Conservation (phyloP, 2,329 filamentous ascomycete genomes). For the Elsinoe batatas region DNA sequence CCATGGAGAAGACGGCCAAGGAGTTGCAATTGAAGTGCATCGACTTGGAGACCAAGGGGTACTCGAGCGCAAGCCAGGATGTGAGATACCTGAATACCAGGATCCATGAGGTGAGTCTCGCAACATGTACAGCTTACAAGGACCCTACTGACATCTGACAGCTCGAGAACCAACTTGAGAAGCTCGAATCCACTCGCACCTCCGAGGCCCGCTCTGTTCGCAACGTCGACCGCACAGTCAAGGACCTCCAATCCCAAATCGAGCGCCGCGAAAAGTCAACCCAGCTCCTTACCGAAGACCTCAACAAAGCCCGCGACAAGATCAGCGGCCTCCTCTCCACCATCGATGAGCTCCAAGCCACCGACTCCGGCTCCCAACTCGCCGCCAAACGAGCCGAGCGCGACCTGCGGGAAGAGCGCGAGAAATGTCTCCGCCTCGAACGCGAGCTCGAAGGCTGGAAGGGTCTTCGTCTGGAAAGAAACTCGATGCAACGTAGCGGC, state of each 20-base stretch:
- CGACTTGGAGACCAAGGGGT: conserved; percentile 93
- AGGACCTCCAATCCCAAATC: conserved; percentile 84
- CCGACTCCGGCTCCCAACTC: conserved; percentile 72
- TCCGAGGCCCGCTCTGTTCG: conserved; percentile 79
- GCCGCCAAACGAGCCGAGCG: conserved; percentile 76
- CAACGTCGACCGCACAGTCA: conserved; percentile 87
- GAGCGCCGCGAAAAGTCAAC: conserved; percentile 81
- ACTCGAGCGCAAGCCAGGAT: conserved; percentile 87
- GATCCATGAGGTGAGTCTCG: conserved; percentile 73
- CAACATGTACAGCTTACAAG: conserved; percentile 17
- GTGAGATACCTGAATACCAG: conserved; percentile 89
- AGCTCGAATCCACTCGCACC: conserved; percentile 66
- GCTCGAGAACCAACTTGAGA: conserved; percentile 60
- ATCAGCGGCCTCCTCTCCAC: conserved; percentile 78
- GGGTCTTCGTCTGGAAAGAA: conserved; percentile 54
- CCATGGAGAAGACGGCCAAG: conserved; percentile 79
- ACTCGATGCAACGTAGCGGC: conserved; percentile 24
- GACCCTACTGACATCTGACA: conserved; percentile 24
- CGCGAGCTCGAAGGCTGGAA: conserved; percentile 81
- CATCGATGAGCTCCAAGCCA: conserved; percentile 88
- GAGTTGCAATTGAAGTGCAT: conserved; percentile 84
- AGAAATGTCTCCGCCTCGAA: conserved; percentile 72
- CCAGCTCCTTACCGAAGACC: conserved; percentile 73
- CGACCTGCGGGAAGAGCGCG: conserved; percentile 78
- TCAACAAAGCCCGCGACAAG: conserved; percentile 79